Evolutionary conservation across 192 early-diverging fungal species (phyloP).

Genomic region (Podila clonocystis): DNA sequence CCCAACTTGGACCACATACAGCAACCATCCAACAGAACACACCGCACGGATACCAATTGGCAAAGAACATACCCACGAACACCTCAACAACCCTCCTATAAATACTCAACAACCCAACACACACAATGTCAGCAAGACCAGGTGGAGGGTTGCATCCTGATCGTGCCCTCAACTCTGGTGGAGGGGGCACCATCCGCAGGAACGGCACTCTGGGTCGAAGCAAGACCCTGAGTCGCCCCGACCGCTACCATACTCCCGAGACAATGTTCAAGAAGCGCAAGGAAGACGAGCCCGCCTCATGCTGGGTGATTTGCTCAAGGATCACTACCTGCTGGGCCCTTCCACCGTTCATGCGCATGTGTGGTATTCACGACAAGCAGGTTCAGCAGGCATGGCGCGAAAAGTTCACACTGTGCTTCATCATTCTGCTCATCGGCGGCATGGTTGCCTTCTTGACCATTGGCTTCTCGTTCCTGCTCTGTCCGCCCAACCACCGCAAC

Average conservation of each 20-base stretch:
- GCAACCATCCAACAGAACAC: no score
- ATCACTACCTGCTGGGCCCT: constrained; percentile 72
- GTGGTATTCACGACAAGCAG: constrained; percentile 60
- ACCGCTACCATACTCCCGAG: constrained; percentile 71
- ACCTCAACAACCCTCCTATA: background rate
- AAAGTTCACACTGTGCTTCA: constrained; percentile 73
- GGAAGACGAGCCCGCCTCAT: constrained; percentile 43
- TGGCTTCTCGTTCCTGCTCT: constrained; percentile 56
- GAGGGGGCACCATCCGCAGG: constrained; percentile 26
- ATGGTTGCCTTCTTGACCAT: constrained; percentile 80
- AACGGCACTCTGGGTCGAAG: constrained; percentile 70
- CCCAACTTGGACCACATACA: no score
- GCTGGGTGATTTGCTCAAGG: constrained; percentile 70
- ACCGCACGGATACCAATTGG: no score
- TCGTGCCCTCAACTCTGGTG: constrained; percentile 6
- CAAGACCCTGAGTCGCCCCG: constrained; percentile 78
- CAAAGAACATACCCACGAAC: no score
- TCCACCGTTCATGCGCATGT: constrained; percentile 60
- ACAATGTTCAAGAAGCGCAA: constrained; percentile 71
- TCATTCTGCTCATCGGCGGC: constrained; percentile 75
- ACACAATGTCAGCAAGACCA: constrained; percentile 25
- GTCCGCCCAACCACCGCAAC: constrained; percentile 31
- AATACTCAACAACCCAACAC: background rate
- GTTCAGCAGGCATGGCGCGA: constrained; percentile 79
- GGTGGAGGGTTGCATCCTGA: constrained; percentile 18